These are phyloP conservation scores for Epithemia pelagica DNA, from an alignment of 108 stramenopile genomes.

Conservation along the genomic window DNA sequence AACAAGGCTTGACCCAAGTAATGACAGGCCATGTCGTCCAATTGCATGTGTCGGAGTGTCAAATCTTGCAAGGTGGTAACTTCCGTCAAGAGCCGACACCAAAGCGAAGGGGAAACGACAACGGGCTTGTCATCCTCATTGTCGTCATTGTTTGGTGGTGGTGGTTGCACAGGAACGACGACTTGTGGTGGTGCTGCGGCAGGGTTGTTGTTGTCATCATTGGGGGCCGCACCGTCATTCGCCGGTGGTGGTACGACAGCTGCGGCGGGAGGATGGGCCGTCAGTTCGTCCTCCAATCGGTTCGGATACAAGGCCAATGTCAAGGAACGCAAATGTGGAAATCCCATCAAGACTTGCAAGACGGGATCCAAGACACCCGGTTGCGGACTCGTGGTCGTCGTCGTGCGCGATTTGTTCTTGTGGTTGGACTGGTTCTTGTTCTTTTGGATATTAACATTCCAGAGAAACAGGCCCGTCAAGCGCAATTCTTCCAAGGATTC, in stretches of 20 bases:
- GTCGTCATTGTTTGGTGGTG: background rate
- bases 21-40: slow-evolving; percentile 21
- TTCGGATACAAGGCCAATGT: slow-evolving; percentile 13
- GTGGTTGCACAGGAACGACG: too few relatives aligned
- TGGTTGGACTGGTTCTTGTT: slow-evolving; percentile 6
- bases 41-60: slow-evolving; percentile 21
- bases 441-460: background rate
- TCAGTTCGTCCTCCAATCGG: background rate
- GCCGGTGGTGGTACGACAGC: too few relatives aligned
- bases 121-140: background rate
- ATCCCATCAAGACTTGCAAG: slow-evolving; percentile 19
- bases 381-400: too few relatives aligned
- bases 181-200: too few relatives aligned
- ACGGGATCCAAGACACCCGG: slow-evolving; percentile 16
- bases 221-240: background rate
- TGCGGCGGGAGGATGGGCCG: too few relatives aligned
- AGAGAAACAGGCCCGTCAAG: slow-evolving; percentile 16
- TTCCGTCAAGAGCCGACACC: slow-evolving; percentile 9
- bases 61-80: slow-evolving; percentile 31
- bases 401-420: background rate
- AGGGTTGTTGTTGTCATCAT: background rate
- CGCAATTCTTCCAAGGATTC: slow-evolving; percentile 32
- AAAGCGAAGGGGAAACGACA: background rate
- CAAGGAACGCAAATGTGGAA: slow-evolving; percentile 23
- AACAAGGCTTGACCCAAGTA: background rate